A percentile compares a stretch with the other conserved stretches of the same genome.
Conservation (phyloP, 331 rosid genomes). For the Quercus phellos region DNA sequence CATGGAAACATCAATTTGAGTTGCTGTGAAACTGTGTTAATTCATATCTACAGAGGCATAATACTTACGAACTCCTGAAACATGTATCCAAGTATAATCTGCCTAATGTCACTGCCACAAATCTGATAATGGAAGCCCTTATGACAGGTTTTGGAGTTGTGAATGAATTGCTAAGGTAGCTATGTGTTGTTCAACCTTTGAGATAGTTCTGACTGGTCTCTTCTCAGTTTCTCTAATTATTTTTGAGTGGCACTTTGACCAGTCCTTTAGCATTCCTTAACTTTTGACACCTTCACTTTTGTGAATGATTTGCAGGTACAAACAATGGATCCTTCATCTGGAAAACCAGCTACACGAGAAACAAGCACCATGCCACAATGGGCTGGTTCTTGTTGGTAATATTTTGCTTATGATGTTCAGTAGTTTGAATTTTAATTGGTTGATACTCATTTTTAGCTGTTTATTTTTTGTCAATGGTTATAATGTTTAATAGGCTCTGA, state of each 20-base stretch:
- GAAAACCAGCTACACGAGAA: constrained; percentile 85
- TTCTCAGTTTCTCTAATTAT: constrained; percentile 7
- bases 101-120: no score
- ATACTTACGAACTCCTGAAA: no score
- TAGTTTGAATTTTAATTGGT: neutral
- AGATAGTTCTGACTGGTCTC: constrained; percentile 7
- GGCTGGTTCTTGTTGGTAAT: constrained; percentile 99
- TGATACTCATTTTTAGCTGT: neutral
- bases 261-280: constrained; percentile 5
- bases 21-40: no score
- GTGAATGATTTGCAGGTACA: constrained; percentile 41
- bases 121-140: no score
- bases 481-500: neutral
- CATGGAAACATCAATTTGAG: no score
- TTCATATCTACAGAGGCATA: no score
- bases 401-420: constrained; percentile 10
- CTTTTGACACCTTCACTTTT: neutral
- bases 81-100: no score
- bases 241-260: neutral
- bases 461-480: neutral
- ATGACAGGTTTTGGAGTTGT: no score
- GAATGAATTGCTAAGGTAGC: neutral
- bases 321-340: constrained; percentile 63
- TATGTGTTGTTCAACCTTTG: neutral
- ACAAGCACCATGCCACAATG: constrained; percentile 98